Base-by-base conservation (phyloP, 148 eudicot genomes). In the Chenopodium berlandieri region DNA sequence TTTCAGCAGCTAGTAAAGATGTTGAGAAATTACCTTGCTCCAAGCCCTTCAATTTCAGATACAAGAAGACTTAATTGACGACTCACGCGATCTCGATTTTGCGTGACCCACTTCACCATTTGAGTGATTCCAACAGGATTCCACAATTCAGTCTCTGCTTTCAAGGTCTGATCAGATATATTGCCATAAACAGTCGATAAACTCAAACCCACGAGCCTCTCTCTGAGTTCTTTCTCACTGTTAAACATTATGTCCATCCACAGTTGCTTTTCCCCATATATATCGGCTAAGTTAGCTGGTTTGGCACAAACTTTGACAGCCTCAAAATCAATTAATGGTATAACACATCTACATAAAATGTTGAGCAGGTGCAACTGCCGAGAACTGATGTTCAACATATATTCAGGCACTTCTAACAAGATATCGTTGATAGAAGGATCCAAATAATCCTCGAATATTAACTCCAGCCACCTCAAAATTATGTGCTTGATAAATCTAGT, bases 311-410 rank as follows among this genome's bases (percentile, higher is more conserved):
- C 37, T 80, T 83, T 83, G 77, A 85, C 89, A 78, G 66, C 78
- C 72, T 83, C 84, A 54, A 76, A n/a, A 31, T 86, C 87, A 58
- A 81, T 75, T 37, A 82, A 83, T 75, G 91, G 80, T 12, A 92
- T 81, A 47, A 90, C 90, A 68, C 85, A 90, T 83, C 97, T 91
- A 82, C 83, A 84, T 40, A 95, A 70, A 77, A 92, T 86, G 85
- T 94, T 94, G 62, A 96, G 80, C 71, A 96, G 87, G 82, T 92
- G 91, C 89, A 96, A 85, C 75, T 89, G 86, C 54, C 95, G 92
- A 58, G 93, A 89, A 40, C 90, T 79, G 63, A 90, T 54, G 63
- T 75, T 88, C 17, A 94, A 68, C 81, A 96, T 80, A 76, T 75
- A 83, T 62, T 78, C 74, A 30, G 83, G 82, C 68, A 79, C 80